These are phyloP conservation scores for Vanderwaltozyma tropicalis DNA, from an alignment of 805 yeast genomes.

Conservation along the genomic window DNA sequence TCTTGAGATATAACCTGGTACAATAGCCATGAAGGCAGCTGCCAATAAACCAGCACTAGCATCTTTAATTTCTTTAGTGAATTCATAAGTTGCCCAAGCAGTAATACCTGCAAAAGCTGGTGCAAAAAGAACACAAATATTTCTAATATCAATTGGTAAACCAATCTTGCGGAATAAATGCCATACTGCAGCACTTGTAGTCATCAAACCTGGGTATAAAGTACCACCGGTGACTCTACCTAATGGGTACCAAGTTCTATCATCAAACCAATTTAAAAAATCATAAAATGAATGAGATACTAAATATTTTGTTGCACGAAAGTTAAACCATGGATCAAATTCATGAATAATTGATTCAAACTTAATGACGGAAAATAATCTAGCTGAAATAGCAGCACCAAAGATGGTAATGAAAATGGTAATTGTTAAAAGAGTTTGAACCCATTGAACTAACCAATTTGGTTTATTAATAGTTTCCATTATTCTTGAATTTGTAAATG, in stretches of 20 bases:
- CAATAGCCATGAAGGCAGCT: conserved; percentile 92
- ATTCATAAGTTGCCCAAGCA: conserved; percentile 76
- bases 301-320: conserved; percentile 87
- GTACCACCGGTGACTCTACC: conserved; percentile 99
- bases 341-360: conserved; percentile 96
- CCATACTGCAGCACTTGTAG: conserved; percentile 88
- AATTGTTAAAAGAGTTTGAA: conserved; percentile 37
- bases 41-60: conserved; percentile 82
- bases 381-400: conserved; percentile 84
- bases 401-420: conserved; percentile 67
- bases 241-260: conserved; percentile 96
- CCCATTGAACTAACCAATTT: conserved; percentile 5
- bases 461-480: background rate
- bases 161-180: conserved; percentile 52
- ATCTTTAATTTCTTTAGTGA: conserved; percentile 85
- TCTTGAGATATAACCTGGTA: conserved; percentile 96
- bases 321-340: conserved; percentile 95
- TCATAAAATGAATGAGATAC: conserved; percentile 78
- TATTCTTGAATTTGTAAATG: no score
- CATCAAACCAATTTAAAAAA: conserved; percentile 96
- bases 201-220: conserved; percentile 95
- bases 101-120: conserved; percentile 94
- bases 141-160: conserved; percentile 86
- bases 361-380: conserved; percentile 91
- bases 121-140: conserved; percentile 89